Evolutionary conservation across 228 moss, liverwort and hornwort genomes (phyloP).

Genomic region (Sphagnum fallax): DNA sequence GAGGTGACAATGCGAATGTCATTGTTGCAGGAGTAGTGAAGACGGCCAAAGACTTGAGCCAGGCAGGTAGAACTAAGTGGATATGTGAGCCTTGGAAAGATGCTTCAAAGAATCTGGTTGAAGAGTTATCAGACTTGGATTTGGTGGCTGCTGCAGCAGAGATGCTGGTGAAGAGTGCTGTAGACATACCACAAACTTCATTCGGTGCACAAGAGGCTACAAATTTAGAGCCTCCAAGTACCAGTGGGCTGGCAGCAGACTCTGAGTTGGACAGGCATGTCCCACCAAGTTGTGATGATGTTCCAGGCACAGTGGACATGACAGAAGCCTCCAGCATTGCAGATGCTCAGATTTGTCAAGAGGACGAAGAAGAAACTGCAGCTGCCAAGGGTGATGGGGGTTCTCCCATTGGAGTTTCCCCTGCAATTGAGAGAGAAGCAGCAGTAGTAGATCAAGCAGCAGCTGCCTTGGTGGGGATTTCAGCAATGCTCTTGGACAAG

Average conservation of each 20-base stretch:
- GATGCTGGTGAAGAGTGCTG: slow-evolving; percentile 34
- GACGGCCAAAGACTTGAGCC: slow-evolving; percentile 27
- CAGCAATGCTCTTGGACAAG: slow-evolving; percentile 18
- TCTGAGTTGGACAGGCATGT: slow-evolving; percentile 19
- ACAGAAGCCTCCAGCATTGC: background rate
- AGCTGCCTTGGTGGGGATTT: slow-evolving; percentile 40
- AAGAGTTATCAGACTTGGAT: slow-evolving; percentile 35
- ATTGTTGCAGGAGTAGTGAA: slow-evolving; percentile 9
- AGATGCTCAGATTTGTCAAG: background rate
- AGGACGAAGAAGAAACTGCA: slow-evolving; percentile 42
- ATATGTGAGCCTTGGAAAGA: slow-evolving; percentile 33
- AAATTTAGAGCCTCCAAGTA: slow-evolving; percentile 10
- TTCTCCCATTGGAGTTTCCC: slow-evolving; percentile 12
- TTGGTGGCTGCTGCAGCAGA: slow-evolving; percentile 49
- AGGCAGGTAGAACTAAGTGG: slow-evolving; percentile 39
- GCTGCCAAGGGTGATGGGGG: slow-evolving; percentile 47
- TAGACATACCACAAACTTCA: slow-evolving; percentile 15
- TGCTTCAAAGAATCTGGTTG: slow-evolving; percentile 24
- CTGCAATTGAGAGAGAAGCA: slow-evolving; percentile 23
- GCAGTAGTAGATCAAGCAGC: slow-evolving; percentile 41
- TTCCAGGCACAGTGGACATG: background rate
- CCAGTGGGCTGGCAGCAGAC: slow-evolving; percentile 8
- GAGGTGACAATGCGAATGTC: slow-evolving; percentile 11
- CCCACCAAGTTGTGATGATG: slow-evolving; percentile 14
- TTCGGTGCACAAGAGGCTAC: slow-evolving; percentile 8